phyloP scores from a whole-genome alignment of 192 early-diverging fungal genomes.

The Backusella luteola region DNA sequence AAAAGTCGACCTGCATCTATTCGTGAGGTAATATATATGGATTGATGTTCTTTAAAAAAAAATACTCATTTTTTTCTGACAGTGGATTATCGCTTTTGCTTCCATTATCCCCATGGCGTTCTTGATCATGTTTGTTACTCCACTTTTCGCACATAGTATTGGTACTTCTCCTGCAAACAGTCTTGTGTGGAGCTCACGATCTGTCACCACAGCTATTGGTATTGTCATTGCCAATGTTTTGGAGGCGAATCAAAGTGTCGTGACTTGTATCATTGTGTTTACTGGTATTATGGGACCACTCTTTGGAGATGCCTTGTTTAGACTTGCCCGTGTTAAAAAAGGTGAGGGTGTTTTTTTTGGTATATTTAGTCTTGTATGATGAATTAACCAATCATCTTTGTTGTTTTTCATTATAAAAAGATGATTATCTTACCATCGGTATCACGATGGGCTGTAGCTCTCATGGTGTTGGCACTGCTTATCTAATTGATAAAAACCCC shows the following conservation, averaged over 20 bases:
- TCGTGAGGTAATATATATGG: not conserved
- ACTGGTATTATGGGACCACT: slow-evolving; percentile 24
- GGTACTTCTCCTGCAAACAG: not conserved
- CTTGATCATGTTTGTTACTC: slow-evolving; percentile 19
- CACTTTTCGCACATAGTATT: slow-evolving; percentile 19
- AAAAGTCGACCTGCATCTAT: slow-evolving; percentile 8
- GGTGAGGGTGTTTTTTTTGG: not conserved
- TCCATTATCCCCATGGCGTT: slow-evolving; percentile 10
- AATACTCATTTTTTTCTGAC: not conserved
- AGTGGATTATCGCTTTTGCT: slow-evolving; percentile 8
- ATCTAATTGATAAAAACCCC: slow-evolving; percentile 3
- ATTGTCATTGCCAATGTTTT: slow-evolving; percentile 19
- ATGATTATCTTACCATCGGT: slow-evolving; percentile 30
- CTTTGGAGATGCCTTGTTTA: not conserved
- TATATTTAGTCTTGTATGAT: not conserved
- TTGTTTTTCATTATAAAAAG: not conserved
- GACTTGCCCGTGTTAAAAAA: not conserved
- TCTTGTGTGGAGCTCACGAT: slow-evolving; percentile 14
- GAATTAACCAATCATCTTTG: not conserved
- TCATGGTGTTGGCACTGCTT: slow-evolving; percentile 26
- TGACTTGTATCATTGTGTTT: slow-evolving; percentile 21
- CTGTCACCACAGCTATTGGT: slow-evolving; percentile 31
- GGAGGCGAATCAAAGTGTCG: slow-evolving; percentile 15
- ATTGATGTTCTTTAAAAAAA: too few species aligned
- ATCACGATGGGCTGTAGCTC: slow-evolving; percentile 27